Evolutionary conservation across 2,329 filamentous ascomycete species (phyloP), one percentile per base, ranked within the genome.

Genomic region (Sclerotinia glacialis): DNA sequence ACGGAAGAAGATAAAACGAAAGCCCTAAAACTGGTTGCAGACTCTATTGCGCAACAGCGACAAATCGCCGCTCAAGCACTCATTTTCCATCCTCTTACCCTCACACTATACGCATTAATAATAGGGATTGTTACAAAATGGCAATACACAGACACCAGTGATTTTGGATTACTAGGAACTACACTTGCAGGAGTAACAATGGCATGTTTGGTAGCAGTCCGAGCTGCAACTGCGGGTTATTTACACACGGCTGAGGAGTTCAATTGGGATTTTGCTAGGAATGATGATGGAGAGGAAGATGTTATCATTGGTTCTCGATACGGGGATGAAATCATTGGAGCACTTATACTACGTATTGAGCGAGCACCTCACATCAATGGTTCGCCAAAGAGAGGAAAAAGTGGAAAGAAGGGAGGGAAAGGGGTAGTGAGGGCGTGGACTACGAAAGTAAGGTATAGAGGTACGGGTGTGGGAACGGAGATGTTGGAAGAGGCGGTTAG

Each of bases 401-500:
- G 69, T 37, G 73, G 73, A 26, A 76, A 77, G 65, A 80, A 82
- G 70, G 86, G 87, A 46, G 89, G 89, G 63, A 85, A 84, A 69
- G 90, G 88, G 11, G 80, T 92, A 58, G 88, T 97, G 67, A 85
- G 90, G 37, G 92, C 90, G 1, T 97, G 93, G 92, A 94, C 92
- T 2, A 91, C 92, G 1, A 83, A 83, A 74, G 78, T 87, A 61
- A 82, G 83, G 71, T 92, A 92, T 76, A 84, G 93, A 34, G 82
- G 85, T 42, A 85, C 86, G 69, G 92, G 92, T 0, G 81, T 96
- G 31, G 93, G 92, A 3, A 83, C 80, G 50, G 88, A 87, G 42
- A 78, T 97, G 73, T 80, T 97, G 58, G 85, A 89, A 71, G 89
- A 91, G n/a, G 91, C 90, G 1, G 87, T 93, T 2, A 82, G 83